phyloP scores from a whole-genome alignment of 2,329 filamentous ascomycete species.

The Exophiala viscosa region DNA sequence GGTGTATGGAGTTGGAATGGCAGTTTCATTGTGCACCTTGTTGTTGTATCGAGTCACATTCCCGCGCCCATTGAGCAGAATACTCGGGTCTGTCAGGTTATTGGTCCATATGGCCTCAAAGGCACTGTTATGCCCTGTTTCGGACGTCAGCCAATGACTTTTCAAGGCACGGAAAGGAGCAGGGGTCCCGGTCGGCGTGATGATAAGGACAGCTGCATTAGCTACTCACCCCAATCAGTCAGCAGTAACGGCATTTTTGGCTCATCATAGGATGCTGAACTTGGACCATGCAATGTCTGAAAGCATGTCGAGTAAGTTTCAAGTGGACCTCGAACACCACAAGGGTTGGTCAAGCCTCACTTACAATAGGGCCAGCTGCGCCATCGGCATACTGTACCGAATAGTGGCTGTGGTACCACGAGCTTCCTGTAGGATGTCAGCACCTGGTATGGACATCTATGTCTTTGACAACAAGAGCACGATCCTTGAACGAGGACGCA shows the following conservation, averaged over 20 bases:
- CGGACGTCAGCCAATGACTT: background rate
- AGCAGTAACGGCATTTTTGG: conserved; percentile 7
- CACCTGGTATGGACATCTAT: too few species aligned
- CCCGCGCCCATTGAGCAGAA: background rate
- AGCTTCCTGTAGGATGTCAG: too few species aligned
- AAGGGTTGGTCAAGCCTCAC: too few species aligned
- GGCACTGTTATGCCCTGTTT: background rate
- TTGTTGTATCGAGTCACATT: background rate
- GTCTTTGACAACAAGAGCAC: too few species aligned
- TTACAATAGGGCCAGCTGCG: conserved; percentile 60
- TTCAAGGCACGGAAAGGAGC: too few species aligned
- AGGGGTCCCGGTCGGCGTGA: too few species aligned
- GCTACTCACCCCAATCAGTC: conserved; percentile 8
- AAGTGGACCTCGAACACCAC: background rate
- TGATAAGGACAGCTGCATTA: too few species aligned
- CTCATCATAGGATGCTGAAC: conserved; percentile 10
- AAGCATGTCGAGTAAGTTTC: background rate
- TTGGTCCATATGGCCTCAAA: too few species aligned
- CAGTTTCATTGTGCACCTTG: background rate
- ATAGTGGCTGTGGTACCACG: conserved; percentile 67
- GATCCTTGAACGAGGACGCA: too few species aligned
- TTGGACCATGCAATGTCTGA: conserved; percentile 15
- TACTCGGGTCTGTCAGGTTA: background rate
- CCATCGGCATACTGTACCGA: conserved; percentile 64
- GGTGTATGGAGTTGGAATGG: background rate